Conservation (phyloP, 805 yeast species). For the Maudiozyma bulderi region DNA sequence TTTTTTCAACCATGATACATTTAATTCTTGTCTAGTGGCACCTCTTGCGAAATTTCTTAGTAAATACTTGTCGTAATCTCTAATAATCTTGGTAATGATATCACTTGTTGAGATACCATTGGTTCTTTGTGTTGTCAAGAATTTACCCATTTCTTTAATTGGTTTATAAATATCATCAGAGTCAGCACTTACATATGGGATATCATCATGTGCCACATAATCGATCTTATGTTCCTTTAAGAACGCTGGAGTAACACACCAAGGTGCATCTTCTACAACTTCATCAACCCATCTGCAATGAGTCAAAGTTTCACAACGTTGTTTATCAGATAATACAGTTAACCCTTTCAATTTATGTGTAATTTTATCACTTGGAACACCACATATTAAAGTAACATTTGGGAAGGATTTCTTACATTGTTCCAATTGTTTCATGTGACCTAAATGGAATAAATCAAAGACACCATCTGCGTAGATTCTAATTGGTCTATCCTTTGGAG, state of each 20-base stretch:
- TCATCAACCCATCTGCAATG: conserved; percentile 99
- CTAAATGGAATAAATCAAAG: conserved; percentile 90
- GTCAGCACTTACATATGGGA: conserved; percentile 86
- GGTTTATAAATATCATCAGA: conserved; percentile 89
- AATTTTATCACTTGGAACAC: conserved; percentile 81
- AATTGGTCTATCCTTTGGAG: conserved; percentile 78
- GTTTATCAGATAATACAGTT: conserved; percentile 81
- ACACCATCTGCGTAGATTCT: conserved; percentile 98
- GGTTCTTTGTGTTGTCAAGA: conserved; percentile 89
- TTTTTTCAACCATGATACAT: conserved; percentile 95
- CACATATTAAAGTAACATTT: conserved; percentile 78
- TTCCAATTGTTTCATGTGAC: conserved; percentile 96
- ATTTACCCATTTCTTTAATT: conserved; percentile 82
- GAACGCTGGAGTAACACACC: conserved; percentile 85
- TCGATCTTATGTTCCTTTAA: conserved; percentile 73
- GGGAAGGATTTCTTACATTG: conserved; percentile 91
- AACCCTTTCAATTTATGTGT: conserved; percentile 90
- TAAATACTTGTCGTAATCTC: conserved; percentile 92
- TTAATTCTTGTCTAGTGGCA: conserved; percentile 90
- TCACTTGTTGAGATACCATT: conserved; percentile 95
- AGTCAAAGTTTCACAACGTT: conserved; percentile 79
- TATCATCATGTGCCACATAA: conserved; percentile 95
- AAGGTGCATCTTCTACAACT: conserved; percentile 88
- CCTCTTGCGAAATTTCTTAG: conserved; percentile 97
- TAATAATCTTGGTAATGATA: conserved; percentile 86